Conservation (phyloP, 352 stramenopile genomes). For the Blastocystis sp. region DNA sequence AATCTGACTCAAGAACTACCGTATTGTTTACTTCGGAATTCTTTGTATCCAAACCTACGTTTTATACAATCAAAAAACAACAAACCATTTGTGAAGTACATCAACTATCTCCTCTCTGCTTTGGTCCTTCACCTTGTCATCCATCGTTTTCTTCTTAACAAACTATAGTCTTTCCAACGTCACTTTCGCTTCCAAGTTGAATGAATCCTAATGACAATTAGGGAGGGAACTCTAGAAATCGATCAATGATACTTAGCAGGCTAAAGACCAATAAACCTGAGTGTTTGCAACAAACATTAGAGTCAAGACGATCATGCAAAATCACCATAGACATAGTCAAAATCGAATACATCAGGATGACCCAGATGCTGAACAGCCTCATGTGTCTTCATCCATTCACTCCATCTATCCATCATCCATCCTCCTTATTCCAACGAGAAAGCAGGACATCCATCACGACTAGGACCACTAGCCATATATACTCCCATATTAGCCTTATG, state of each 20-base stretch:
- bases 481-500: slow-evolving; percentile 67
- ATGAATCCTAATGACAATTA: neutral
- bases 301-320: neutral
- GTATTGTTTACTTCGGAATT: slow-evolving; percentile 31
- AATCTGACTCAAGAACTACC: neutral
- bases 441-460: slow-evolving; percentile 68
- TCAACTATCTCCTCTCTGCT: neutral
- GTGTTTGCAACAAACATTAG: neutral
- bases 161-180: neutral
- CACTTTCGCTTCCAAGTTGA: too few species aligned
- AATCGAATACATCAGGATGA: slow-evolving; percentile 57
- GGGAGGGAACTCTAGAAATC: neutral
- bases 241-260: neutral
- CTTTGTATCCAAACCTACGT: slow-evolving; percentile 37
- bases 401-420: neutral
- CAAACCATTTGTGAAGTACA: neutral
- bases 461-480: slow-evolving; percentile 71
- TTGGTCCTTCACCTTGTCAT: neutral
- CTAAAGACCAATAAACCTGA: too few species aligned
- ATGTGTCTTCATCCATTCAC: slow-evolving; percentile 68
- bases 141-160: neutral
- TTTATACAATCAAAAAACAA: neutral
- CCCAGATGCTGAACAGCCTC: slow-evolving; percentile 37
- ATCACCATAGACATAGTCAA: slow-evolving; percentile 49
- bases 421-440: slow-evolving; percentile 64